Evolutionary conservation across 805 yeast genomes (phyloP), one percentile per base, ranked within the genome.

Genomic region (Komagataella kurtzmanii): DNA sequence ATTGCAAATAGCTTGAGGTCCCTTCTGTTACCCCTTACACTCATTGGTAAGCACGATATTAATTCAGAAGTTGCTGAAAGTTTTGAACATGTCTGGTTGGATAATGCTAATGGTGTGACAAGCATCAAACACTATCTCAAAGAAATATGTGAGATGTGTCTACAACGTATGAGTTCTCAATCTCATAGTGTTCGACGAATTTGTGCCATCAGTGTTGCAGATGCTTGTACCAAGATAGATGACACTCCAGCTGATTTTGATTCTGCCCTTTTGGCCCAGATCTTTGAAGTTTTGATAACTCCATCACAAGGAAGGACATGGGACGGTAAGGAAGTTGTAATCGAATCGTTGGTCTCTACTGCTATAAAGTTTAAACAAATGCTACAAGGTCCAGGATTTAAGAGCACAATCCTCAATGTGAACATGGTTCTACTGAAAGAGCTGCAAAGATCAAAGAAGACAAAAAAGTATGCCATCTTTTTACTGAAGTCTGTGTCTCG

Each of bases 261-360:
- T 8, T 72, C 70, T 36, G 61, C 58, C 3, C 55, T 62, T 3
- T 61, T 59, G n/a, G 62, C 57, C 19, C 54, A 58, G 17, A 62
- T 88, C 17, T 77, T 85, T 53, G 65, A 69, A 0, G 68, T 80
- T 6, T 68, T 88, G 48, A 61, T 85, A 17, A 74, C 73, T 24
- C 79, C 95, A 0, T 72, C 81, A 52, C 71, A 74, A 52, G 97
- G 97, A 1, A 78, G 95, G 54, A 77, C 91, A 7, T 91, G 96
- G 93, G 73, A 74, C 14, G 98, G 97, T 5, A 91, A 91, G 59
- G 97, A 89, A 57, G 65, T 72, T 24, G 75, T 93, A 1, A 68
- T 88, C 17, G 80, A 79, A 44, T 86, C 96, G 0, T 67, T 90
- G 51, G 84, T 86, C 0, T 65, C 78, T 1, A 70, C 85, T 36